Evolutionary conservation across 305 asterid species (phyloP), one percentile per base, ranked within the genome.

Genomic region (Ruellia speciosa): DNA sequence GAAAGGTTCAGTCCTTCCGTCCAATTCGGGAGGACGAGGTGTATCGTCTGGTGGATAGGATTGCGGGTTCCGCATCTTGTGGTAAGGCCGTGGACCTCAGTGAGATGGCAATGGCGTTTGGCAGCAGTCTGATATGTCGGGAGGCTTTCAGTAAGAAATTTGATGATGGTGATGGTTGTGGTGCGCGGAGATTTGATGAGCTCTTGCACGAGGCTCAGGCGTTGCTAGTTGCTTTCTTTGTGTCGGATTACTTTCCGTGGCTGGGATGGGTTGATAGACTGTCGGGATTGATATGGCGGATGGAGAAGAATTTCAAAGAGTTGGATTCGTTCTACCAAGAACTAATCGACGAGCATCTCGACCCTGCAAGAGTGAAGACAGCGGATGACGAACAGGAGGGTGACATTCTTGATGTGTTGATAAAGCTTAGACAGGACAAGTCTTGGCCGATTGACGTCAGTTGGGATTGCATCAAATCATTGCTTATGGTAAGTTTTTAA

Each of bases 1-100:
- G 61, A 34, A 48, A 53, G 15, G 62, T 59, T 3, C 57, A 52
- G 7, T 70, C 65, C 4, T 70, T 62, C 7, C 47, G 52, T 1
- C 68, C 69, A 0, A 18, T 70, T 9, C 63, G 73, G 28, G 63
- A 59, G 35, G 72, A 73, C 0, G 79, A 70, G 35, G 66, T 67
- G 2, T 51, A 57, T 7, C 52, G 20, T 2, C 60, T 73, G 75
- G 45, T 67, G 7, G 6, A 35, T 43, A 52, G 52, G 24, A 50
- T 72, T 0, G 43, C 70, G 9, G 5, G 3, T 0, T 57, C 53
- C 0, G 70, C 72, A 6, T 35, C 64, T 0, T 0, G 9, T 0
- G 52, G 60, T 0, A 3, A 60, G 15, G 13, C 39, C 3, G 45
- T 66, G 1, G 49, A 79, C 7, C 19, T 74, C 12, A 14, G 41